phyloP scores from a whole-genome alignment of 352 stramenopile genomes.

The Pythium pyrilobum region DNA sequence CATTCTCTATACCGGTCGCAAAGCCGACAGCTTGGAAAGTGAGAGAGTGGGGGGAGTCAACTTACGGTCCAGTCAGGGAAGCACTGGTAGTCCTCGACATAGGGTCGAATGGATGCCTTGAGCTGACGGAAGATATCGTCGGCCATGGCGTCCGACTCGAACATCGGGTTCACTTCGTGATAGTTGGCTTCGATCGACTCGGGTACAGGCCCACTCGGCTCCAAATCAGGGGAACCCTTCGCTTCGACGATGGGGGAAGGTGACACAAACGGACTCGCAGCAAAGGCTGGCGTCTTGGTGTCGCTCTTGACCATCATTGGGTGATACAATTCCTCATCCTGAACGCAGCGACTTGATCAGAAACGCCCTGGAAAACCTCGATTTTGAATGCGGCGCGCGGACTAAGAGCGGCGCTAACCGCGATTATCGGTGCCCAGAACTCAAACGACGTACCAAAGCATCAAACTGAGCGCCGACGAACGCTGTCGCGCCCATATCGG shows the following conservation, averaged over 20 bases:
- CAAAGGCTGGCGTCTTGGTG: constrained; percentile 14
- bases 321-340: constrained; percentile 26
- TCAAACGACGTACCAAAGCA: constrained; percentile 41
- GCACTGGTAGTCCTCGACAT: constrained; percentile 50
- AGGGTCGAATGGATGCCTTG: constrained; percentile 32
- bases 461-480: constrained; percentile 60
- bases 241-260: constrained; percentile 7
- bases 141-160: constrained; percentile 53
- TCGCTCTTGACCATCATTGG: constrained; percentile 20
- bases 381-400: not conserved
- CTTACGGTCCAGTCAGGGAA: constrained; percentile 59
- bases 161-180: constrained; percentile 65
- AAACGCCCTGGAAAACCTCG: not conserved
- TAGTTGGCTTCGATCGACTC: constrained; percentile 43
- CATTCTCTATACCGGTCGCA: too few relatives aligned
- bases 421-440: not conserved
- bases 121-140: constrained; percentile 44
- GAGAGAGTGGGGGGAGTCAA: constrained; percentile 4
- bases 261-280: constrained; percentile 3
- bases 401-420: constrained; percentile 11
- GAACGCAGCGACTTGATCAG: not conserved
- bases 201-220: constrained; percentile 45
- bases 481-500: constrained; percentile 30
- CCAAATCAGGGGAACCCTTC: constrained; percentile 26
- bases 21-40: too few relatives aligned